A percentile compares a stretch with the other conserved stretches of the same genome.
Conservation (phyloP, 148 eudicot genomes). For the Chenopodium album region DNA sequence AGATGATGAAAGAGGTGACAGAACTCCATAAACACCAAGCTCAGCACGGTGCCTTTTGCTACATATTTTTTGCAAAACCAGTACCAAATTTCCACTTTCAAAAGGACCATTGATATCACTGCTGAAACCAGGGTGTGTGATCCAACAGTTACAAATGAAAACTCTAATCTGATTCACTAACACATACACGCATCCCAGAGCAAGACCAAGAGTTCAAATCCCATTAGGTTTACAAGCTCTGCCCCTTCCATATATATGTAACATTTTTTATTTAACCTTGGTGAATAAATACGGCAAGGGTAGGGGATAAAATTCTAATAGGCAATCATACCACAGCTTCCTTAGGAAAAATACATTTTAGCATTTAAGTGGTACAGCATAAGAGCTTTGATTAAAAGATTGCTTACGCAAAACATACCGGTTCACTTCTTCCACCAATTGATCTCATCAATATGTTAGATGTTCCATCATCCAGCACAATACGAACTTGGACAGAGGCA, state of each 20-base stretch:
- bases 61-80: neutral
- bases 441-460: slow-evolving; percentile 93
- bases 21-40: neutral
- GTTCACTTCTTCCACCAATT: slow-evolving; percentile 79
- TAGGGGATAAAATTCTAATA: no score
- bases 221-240: neutral
- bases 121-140: neutral
- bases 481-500: slow-evolving; percentile 92
- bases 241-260: neutral
- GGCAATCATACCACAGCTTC: neutral
- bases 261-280: neutral
- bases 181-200: no score
- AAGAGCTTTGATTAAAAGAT: neutral
- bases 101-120: neutral
- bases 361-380: neutral
- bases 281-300: neutral
- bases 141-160: neutral
- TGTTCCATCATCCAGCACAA: slow-evolving; percentile 94
- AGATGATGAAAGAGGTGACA: neutral
- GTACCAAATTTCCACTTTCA: neutral
- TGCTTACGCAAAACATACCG: slow-evolving; percentile 40
- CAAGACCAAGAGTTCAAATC: neutral
- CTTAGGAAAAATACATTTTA: neutral
- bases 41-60: neutral
- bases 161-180: neutral